Evolutionary conservation across 2,329 filamentous ascomycete genomes (phyloP).

Genomic region (Arthrobotrys sinensis): DNA sequence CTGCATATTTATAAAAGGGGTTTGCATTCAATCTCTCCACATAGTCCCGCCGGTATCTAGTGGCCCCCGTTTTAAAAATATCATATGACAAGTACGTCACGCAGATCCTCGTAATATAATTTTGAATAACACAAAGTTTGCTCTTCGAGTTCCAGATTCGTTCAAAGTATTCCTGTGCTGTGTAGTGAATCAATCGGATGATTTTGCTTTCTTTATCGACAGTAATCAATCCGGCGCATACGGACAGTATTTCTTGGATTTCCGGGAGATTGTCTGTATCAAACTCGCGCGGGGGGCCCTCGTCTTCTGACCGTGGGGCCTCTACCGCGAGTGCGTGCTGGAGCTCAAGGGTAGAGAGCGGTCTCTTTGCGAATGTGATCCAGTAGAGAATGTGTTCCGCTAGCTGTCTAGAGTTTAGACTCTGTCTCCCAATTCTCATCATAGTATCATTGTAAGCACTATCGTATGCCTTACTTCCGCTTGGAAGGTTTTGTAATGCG

Average conservation of each 20-base stretch:
- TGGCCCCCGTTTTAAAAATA: conserved; percentile 2
- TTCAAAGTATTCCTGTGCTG: not conserved
- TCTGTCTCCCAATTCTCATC: conserved; percentile 1
- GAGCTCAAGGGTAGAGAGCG: conserved; percentile 16
- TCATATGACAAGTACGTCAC: conserved; percentile 33
- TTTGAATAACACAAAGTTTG: not conserved
- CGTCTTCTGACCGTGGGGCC: too few species aligned
- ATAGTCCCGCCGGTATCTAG: not conserved
- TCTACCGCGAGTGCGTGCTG: conserved; percentile 38
- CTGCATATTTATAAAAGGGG: conserved; percentile 16
- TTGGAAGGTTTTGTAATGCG: not conserved
- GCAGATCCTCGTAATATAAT: conserved; percentile 15
- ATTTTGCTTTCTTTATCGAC: conserved; percentile 19
- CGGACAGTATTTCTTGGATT: not conserved
- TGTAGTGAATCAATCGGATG: conserved; percentile 5
- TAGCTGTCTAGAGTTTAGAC: not conserved
- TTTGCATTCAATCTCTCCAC: not conserved
- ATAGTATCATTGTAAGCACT: conserved; percentile 18
- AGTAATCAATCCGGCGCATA: conserved; percentile 19
- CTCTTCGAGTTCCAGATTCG: not conserved
- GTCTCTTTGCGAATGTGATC: conserved; percentile 21
- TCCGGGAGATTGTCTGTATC: conserved; percentile 24
- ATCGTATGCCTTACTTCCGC: not conserved
- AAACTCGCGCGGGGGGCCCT: too few species aligned
- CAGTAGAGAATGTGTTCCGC: conserved; percentile 10